Evolutionary conservation across 225 moss, liverwort and hornwort genomes (phyloP).

Genomic region (Sphagnum contortum): DNA sequence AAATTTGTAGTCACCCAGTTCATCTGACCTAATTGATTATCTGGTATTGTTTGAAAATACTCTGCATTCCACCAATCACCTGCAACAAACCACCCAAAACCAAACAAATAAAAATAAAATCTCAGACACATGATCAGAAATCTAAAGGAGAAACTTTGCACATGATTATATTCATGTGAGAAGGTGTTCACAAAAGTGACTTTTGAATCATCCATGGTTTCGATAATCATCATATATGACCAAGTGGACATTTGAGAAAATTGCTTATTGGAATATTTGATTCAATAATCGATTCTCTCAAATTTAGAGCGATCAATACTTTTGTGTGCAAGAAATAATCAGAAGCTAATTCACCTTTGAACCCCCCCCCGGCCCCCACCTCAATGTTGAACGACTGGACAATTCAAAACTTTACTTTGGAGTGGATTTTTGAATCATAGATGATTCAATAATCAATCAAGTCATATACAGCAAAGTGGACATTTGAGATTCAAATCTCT

Average conservation of each 20-base stretch:
- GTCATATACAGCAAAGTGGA: too few species aligned
- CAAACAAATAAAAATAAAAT: not conserved
- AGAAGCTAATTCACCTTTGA: too few species aligned
- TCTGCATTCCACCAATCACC: not conserved
- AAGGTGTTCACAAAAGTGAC: not conserved
- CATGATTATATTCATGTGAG: not conserved
- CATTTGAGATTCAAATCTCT: too few species aligned
- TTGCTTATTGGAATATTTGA: not conserved
- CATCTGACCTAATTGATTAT: not conserved
- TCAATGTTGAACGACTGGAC: too few species aligned
- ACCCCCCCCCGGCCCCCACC: too few species aligned
- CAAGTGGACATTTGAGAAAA: not conserved
- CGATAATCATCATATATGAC: not conserved
- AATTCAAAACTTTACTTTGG: too few species aligned
- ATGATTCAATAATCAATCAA: too few species aligned
- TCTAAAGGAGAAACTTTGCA: not conserved
- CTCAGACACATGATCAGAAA: not conserved
- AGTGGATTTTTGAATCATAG: too few species aligned
- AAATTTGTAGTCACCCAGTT: not conserved
- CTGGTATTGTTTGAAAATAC: not conserved
- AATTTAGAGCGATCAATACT: too few species aligned
- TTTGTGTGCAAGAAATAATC: too few species aligned
- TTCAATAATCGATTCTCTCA: too few species aligned
- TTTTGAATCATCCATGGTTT: not conserved
- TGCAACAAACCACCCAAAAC: not conserved